Evolutionary conservation across 306 rosid species (phyloP).

Genomic region (Rubus idaeus): DNA sequence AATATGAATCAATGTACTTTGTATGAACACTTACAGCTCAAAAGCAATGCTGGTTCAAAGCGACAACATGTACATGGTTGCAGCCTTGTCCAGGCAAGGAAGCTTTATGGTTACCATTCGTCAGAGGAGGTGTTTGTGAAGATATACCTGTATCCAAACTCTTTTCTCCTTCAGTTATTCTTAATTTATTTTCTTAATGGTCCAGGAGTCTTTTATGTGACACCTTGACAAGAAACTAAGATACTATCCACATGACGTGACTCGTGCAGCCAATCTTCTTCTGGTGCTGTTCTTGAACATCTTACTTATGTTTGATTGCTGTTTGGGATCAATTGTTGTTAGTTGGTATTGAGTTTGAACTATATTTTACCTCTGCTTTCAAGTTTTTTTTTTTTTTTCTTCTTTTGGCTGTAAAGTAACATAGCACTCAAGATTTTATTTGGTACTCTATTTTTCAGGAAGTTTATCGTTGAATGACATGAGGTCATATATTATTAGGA

Average conservation of each 20-base stretch:
- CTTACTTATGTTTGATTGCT: conserved; percentile 12
- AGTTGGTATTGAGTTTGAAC: neutral
- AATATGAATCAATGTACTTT: neutral
- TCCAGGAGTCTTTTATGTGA: conserved; percentile 19
- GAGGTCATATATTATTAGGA: neutral
- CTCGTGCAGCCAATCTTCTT: conserved; percentile 88
- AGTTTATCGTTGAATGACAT: neutral
- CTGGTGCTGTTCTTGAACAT: conserved; percentile 52
- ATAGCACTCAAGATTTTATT: neutral
- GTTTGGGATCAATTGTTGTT: conserved; percentile 3
- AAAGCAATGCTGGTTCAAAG: conserved; percentile 59
- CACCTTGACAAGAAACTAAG: conserved; percentile 70
- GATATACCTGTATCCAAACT: conserved; percentile 85
- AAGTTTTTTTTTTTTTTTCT: neutral
- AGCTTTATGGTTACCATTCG: conserved; percentile 82
- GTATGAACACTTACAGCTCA: conserved; percentile 50
- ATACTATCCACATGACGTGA: conserved; percentile 85
- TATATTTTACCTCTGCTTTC: neutral
- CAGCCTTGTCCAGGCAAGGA: conserved; percentile 84
- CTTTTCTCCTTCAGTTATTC: conserved; percentile 5
- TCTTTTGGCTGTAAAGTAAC: neutral
- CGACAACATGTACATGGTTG: conserved; percentile 84
- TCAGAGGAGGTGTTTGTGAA: conserved; percentile 80
- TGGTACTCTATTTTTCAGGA: neutral
- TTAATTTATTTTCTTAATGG: conserved; percentile 19